Percentiles rank a stretch among this genome's conserved stretches.
Conservation (phyloP, 306 rosid genomes). For the Ziziphus jujuba region DNA sequence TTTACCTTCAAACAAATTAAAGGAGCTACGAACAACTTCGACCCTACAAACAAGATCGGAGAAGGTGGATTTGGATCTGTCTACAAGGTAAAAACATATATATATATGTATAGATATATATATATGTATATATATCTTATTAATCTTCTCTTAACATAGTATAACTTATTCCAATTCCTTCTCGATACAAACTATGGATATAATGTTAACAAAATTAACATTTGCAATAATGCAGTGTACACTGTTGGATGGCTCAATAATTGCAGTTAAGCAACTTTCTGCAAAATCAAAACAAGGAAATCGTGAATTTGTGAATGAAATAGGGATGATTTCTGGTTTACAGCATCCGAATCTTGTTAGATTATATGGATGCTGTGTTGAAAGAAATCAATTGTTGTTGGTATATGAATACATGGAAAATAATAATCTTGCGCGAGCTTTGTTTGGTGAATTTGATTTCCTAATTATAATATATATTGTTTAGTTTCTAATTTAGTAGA, state of each 20-base stretch:
- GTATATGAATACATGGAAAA: slow-evolving; percentile 63
- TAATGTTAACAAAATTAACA: slow-evolving; percentile 23
- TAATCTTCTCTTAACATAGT: no score
- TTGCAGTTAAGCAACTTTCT: slow-evolving; percentile 61
- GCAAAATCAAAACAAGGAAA: slow-evolving; percentile 51
- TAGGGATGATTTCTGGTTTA: slow-evolving; percentile 51
- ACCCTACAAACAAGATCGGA: slow-evolving; percentile 51
- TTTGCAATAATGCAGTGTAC: slow-evolving; percentile 33
- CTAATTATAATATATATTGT: neutral
- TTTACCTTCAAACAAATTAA: neutral
- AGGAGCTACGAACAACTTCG: slow-evolving; percentile 59
- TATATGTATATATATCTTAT: no score
- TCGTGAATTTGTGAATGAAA: slow-evolving; percentile 54
- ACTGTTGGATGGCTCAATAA: slow-evolving; percentile 44
- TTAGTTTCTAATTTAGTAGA: neutral
- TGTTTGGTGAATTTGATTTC: slow-evolving; percentile 42
- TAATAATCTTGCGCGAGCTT: slow-evolving; percentile 45
- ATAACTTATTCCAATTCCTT: no score
- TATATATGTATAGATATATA: no score
- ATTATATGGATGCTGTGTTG: slow-evolving; percentile 55
- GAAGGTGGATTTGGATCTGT: slow-evolving; percentile 86
- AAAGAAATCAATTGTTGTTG: slow-evolving; percentile 46
- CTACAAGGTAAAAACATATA: slow-evolving; percentile 68
- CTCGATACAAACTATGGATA: neutral
- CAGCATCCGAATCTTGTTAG: slow-evolving; percentile 60